Percentiles rank a stretch among this genome's conserved stretches.
phyloP scores from a whole-genome alignment of 1,139 yeast species.

The Yamadazyma songkhlaensis region DNA sequence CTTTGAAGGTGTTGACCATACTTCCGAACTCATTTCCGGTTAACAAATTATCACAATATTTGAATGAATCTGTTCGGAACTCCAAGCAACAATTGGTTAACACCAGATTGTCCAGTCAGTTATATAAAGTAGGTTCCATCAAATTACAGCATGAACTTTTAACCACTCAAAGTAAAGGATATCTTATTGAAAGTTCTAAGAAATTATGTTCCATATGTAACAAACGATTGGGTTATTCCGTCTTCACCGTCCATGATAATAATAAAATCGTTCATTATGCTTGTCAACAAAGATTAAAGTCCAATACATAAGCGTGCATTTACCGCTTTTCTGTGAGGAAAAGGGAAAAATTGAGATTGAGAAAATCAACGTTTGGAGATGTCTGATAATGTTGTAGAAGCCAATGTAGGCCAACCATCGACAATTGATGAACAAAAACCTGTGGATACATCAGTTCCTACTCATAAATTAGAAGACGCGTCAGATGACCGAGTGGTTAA shows the following conservation, averaged over 20 bases:
- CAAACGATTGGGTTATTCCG: conserved; percentile 60
- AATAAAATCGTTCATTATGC: conserved; percentile 70
- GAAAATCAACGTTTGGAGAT: neutral
- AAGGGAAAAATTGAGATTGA: neutral
- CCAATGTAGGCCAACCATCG: neutral
- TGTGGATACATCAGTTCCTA: neutral
- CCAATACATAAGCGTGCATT: neutral
- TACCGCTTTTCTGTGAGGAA: too few species aligned
- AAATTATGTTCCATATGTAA: conserved; percentile 59
- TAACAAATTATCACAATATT: conserved; percentile 39
- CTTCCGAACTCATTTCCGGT: conserved; percentile 53
- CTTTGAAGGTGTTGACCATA: conserved; percentile 44
- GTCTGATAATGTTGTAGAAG: neutral
- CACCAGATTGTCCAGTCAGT: conserved; percentile 27
- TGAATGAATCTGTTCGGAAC: conserved; percentile 46
- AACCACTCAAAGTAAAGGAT: conserved; percentile 32
- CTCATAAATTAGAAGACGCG: neutral
- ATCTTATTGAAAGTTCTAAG: conserved; percentile 35
- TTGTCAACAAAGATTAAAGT: conserved; percentile 29
- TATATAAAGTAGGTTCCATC: conserved; percentile 36
- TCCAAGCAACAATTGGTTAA: conserved; percentile 24
- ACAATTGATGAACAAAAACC: neutral
- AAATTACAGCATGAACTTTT: conserved; percentile 36
- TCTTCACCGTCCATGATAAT: conserved; percentile 51
- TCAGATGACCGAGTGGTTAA: conserved; percentile 5